Percentiles rank a stretch among this genome's conserved stretches.
phyloP scores from a whole-genome alignment of 1,139 yeast genomes.

The Blastobotrys apis region DNA sequence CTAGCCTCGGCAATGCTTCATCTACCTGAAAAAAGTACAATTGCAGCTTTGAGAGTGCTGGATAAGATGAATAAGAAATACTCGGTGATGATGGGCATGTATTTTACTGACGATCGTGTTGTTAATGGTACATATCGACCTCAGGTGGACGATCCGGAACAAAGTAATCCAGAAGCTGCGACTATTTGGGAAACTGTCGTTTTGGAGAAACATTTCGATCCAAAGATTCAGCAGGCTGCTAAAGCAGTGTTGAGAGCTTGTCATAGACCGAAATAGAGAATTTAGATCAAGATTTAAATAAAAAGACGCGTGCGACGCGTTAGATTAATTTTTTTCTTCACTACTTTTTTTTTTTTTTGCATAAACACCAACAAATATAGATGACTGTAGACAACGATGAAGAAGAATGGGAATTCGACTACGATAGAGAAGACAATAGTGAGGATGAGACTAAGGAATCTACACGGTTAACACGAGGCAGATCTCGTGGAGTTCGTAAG shows the following conservation, averaged over 20 bases:
- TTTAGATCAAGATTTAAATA: background rate
- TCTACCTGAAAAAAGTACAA: conserved; percentile 81
- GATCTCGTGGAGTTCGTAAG: background rate
- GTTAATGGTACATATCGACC: conserved; percentile 70
- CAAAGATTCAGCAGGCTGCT: conserved; percentile 61
- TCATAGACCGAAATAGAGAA: background rate
- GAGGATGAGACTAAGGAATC: conserved; percentile 8
- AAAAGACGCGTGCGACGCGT: background rate
- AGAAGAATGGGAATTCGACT: conserved; percentile 9
- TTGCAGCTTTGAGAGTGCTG: conserved; percentile 70
- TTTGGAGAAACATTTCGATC: conserved; percentile 76
- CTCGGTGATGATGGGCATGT: conserved; percentile 66
- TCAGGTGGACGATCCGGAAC: conserved; percentile 63
- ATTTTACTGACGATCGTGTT: conserved; percentile 83
- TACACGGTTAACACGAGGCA: background rate
- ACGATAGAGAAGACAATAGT: conserved; percentile 6
- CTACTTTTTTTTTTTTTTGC: background rate
- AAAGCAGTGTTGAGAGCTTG: conserved; percentile 17
- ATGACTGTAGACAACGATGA: conserved; percentile 3
- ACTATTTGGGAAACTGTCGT: conserved; percentile 83
- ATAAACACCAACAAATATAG: background rate
- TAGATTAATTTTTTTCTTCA: background rate
- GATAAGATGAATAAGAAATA: conserved; percentile 67
- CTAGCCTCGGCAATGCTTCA: conserved; percentile 62
- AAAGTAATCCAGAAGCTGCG: conserved; percentile 83